Evolutionary conservation across 208 protist species (phyloP).

Genomic region (Leishmania aethiopica): DNA sequence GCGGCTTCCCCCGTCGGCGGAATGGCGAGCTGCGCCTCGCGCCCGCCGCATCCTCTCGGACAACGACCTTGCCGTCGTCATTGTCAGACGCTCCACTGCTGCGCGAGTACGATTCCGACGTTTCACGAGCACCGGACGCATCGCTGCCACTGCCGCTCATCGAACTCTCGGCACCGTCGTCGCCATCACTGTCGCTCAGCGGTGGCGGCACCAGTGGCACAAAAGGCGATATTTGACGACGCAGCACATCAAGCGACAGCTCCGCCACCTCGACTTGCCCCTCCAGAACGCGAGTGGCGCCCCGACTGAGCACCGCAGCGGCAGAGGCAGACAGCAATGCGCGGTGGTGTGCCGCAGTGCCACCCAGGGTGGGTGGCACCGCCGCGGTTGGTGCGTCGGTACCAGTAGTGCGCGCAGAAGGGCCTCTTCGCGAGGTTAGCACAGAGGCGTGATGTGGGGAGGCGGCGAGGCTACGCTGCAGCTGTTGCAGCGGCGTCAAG

Average conservation of each 20-base stretch:
- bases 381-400: neutral
- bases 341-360: neutral
- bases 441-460: neutral
- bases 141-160: neutral
- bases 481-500: neutral
- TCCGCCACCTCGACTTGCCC: conserved; percentile 34
- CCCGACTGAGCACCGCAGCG: neutral
- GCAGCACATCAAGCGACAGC: conserved; percentile 30
- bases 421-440: neutral
- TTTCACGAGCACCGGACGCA: neutral
- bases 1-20: neutral
- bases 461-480: neutral
- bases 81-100: conserved; percentile 13
- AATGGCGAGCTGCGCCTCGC: neutral
- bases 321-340: neutral
- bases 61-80: neutral
- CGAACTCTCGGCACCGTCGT: neutral
- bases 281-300: conserved; percentile 23
- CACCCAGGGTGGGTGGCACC: no score
- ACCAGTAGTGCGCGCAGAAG: neutral
- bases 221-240: conserved; percentile 18
- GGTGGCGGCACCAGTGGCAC: conserved; percentile 12
- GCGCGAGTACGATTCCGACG: neutral
- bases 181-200: conserved; percentile 1
- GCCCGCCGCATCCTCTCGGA: neutral